phyloP scores from a whole-genome alignment of 352 stramenopile species.

The Phytophthora meadii region DNA sequence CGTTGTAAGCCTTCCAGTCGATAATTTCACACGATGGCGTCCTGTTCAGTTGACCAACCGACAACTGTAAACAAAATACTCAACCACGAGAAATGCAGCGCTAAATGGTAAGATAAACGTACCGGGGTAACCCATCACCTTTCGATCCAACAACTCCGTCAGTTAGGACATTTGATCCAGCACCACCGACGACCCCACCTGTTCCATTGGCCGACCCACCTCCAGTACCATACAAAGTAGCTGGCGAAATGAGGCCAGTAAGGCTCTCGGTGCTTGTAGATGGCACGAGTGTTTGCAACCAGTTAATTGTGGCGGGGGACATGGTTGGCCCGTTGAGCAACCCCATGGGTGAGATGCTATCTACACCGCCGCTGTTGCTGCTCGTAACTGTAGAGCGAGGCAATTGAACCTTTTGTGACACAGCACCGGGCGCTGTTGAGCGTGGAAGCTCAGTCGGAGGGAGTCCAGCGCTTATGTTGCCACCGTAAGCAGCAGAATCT shows the following conservation, averaged over 20 bases:
- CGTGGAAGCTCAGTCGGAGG: conserved; percentile 3
- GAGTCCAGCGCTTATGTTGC: conserved; percentile 3
- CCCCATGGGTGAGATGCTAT: conserved; percentile 64
- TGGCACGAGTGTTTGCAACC: conserved; percentile 78
- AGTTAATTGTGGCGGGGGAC: conserved; percentile 80
- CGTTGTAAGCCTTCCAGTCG: conserved; percentile 89
- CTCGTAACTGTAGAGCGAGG: conserved; percentile 52
- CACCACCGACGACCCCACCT: conserved; percentile 16
- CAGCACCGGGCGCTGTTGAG: neutral
- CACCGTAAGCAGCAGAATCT: neutral
- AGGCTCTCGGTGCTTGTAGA: conserved; percentile 72
- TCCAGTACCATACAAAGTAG: conserved; percentile 41
- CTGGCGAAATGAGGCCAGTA: conserved; percentile 64
- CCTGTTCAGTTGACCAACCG: conserved; percentile 25
- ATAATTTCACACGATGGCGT: conserved; percentile 80
- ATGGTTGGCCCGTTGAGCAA: conserved; percentile 67
- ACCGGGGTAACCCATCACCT: conserved; percentile 42
- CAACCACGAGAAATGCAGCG: neutral
- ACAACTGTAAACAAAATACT: conserved; percentile 1
- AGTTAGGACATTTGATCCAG: conserved; percentile 17
- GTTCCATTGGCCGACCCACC: conserved; percentile 22
- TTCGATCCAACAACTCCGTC: conserved; percentile 22
- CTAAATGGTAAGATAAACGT: conserved; percentile 1
- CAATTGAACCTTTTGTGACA: conserved; percentile 52
- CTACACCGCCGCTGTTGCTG: conserved; percentile 48